Base-by-base conservation (phyloP, 2,329 filamentous ascomycete genomes). In the Monilinia laxa region DNA sequence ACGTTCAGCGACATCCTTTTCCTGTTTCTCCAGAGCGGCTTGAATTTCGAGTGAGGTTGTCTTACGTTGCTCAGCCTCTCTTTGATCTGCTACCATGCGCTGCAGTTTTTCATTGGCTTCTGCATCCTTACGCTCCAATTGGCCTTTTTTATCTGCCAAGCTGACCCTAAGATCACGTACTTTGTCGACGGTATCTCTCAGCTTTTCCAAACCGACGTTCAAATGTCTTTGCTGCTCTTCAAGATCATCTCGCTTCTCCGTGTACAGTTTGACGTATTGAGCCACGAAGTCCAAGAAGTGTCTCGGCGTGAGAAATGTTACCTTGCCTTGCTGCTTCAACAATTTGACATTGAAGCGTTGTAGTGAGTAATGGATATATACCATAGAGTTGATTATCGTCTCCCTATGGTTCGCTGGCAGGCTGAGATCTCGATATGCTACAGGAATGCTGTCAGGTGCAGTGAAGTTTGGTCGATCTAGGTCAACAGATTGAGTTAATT, bases 161-260 rank as follows among this genome's bases (percentile, higher is more conserved):
- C 93, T 97, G 72, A 87, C 89, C 74, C 94, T 89, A 68, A 99
- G 84, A 78, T 98, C 94, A 69, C 92, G 89, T 66, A 99, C 95
- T 81, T 99, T 98, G 79, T 97, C 93, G 28, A 98, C 93, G 2
- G 95, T 99, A 79, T 98, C 95, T 72, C 92, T 87, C 38, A 99
- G 83, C 79, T 99, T 99, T 81, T 99, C 95, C 2, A 99, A 85
- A 83, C 95, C 96, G 66, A 98, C 93, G 75, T 99, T 99, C 70
- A 99, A 84, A 84, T 99, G 95, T 40, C 95, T 90, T 77, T 99
- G 95, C 78, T 99, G 95, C 77, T 99, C 95, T 78, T 99, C 95
- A 1, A 99, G 85, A 76, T 99, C 95, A 78, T 98, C 95, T 14
- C 96, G 91, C 82, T 99, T 99, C 79, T 99, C 95, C 70, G 93